phyloP scores from a whole-genome alignment of 2,329 filamentous ascomycete species.

The Microascus cirrosus region DNA sequence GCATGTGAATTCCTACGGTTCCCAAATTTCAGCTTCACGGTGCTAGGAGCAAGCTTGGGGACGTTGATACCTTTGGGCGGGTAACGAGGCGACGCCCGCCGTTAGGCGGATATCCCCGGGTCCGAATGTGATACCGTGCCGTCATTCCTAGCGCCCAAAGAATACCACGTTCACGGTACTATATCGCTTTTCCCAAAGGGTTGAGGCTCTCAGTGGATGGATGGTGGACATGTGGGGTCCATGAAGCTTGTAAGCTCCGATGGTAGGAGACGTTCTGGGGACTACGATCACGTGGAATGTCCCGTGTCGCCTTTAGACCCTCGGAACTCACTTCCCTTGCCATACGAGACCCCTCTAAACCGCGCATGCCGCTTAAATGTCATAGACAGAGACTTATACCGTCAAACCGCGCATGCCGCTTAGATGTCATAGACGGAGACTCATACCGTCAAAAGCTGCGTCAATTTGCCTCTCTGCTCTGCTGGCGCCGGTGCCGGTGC shows the following conservation, averaged over 20 bases:
- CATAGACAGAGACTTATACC: no score
- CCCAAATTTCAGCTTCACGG: not conserved
- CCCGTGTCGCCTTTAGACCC: not conserved
- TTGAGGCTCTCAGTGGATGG: not conserved
- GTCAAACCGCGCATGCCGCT: no score
- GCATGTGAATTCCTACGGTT: conserved; percentile 66
- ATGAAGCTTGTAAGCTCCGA: not conserved
- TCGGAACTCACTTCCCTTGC: not conserved
- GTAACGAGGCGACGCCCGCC: conserved; percentile 1
- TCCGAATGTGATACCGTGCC: not conserved
- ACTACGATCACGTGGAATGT: not conserved
- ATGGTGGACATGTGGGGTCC: not conserved
- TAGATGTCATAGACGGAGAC: no score
- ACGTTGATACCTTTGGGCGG: not conserved
- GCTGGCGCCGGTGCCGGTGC: no score
- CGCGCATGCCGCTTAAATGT: no score
- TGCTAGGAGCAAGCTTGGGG: not conserved
- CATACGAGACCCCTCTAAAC: not conserved
- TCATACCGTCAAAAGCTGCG: no score
- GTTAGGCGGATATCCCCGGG: not conserved
- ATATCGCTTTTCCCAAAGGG: not conserved
- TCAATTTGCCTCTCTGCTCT: no score
- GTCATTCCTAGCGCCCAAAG: not conserved
- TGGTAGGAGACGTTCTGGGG: not conserved
- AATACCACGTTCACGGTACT: not conserved